Evolutionary conservation across 192 early-diverging fungal species (phyloP).

Genomic region (Coemansia guatemalensis): DNA sequence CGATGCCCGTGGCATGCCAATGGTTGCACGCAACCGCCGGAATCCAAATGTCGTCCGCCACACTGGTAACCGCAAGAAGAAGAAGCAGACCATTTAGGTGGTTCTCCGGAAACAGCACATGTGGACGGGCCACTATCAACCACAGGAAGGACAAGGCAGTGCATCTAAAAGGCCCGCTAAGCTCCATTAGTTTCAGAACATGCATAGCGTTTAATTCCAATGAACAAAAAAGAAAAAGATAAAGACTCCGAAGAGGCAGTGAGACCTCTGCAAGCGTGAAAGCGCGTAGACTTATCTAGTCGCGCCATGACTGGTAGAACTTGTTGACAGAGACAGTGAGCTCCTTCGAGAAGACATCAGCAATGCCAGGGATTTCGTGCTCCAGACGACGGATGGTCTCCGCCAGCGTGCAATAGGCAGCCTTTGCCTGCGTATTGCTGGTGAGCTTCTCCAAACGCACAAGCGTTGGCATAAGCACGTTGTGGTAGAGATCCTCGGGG

Average conservation of each 20-base stretch:
- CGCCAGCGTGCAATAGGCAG: conserved; percentile 49
- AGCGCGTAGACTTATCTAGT: conserved; percentile 8
- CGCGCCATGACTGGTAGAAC: conserved; percentile 53
- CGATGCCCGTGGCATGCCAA: conserved; percentile 61
- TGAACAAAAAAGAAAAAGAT: not conserved
- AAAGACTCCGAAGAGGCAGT: not conserved
- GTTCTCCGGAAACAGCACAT: too few relatives aligned
- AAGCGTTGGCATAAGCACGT: conserved; percentile 54
- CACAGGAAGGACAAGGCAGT: not conserved
- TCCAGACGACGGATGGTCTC: conserved; percentile 55
- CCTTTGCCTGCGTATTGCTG: conserved; percentile 49
- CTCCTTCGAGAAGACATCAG: conserved; percentile 55
- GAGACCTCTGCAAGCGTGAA: not conserved
- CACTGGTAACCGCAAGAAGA: conserved; percentile 62
- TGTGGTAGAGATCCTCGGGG: conserved; percentile 53
- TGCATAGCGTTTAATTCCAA: not conserved
- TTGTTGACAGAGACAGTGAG: conserved; percentile 51
- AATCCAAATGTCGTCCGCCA: conserved; percentile 65
- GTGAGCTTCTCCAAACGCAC: conserved; percentile 51
- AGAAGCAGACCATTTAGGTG: conserved; percentile 28
- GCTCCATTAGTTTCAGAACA: not conserved
- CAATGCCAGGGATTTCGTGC: conserved; percentile 55
- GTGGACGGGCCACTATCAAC: not conserved
- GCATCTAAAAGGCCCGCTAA: not conserved
- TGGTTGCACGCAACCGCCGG: conserved; percentile 65